Percentiles rank a stretch among this genome's conserved stretches.
These are phyloP conservation scores for Urochloa ruziziensis DNA, from an alignment of 176 grass and related monocot genomes.

Conservation along the genomic window DNA sequence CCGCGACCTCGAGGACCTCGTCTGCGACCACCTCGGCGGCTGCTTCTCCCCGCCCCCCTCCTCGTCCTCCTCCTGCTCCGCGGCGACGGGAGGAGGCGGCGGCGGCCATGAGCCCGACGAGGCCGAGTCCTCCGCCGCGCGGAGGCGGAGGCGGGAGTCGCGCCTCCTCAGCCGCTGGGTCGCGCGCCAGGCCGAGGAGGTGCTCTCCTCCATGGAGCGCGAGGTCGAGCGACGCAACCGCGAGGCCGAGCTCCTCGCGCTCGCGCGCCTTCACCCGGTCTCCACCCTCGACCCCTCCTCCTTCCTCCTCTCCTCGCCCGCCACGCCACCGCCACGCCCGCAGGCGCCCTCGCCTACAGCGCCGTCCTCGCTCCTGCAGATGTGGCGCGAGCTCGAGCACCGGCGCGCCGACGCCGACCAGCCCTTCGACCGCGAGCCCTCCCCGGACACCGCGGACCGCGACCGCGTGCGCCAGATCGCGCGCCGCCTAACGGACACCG, in stretches of 20 bases:
- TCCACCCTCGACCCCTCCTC: constrained; percentile 82
- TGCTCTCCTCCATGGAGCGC: constrained; percentile 92
- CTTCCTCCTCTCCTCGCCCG: constrained; percentile 51
- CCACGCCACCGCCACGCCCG: constrained; percentile 35
- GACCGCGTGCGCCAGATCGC: constrained; percentile 68
- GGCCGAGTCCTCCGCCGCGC: constrained; percentile 53
- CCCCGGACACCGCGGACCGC: constrained; percentile 60
- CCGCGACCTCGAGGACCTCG: constrained; percentile 95
- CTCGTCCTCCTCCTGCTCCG: constrained; percentile 52
- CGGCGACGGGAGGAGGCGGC: constrained; percentile 16
- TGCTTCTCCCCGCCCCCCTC: constrained; percentile 64
- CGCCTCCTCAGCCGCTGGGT: constrained; percentile 89
- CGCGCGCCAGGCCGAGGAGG: constrained; percentile 95
- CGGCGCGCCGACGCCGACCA: constrained; percentile 38
- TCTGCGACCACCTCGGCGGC: constrained; percentile 82
- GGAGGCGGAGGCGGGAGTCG: constrained; percentile 61
- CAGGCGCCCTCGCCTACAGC: constrained; percentile 38
- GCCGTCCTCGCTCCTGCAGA: constrained; percentile 70
- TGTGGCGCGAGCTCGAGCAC: constrained; percentile 91
- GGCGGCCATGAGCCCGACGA: constrained; percentile 2
- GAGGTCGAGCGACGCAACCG: constrained; percentile 73
- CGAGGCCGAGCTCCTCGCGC: constrained; percentile 82
- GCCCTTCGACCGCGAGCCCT: constrained; percentile 61
- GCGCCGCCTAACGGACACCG: constrained; percentile 49
- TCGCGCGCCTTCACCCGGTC: constrained; percentile 85